A percentile compares a stretch with the other conserved stretches of the same genome.
Evolutionary conservation across 2,329 filamentous ascomycete genomes (phyloP).

Genomic region (Colletotrichum caudatum): DNA sequence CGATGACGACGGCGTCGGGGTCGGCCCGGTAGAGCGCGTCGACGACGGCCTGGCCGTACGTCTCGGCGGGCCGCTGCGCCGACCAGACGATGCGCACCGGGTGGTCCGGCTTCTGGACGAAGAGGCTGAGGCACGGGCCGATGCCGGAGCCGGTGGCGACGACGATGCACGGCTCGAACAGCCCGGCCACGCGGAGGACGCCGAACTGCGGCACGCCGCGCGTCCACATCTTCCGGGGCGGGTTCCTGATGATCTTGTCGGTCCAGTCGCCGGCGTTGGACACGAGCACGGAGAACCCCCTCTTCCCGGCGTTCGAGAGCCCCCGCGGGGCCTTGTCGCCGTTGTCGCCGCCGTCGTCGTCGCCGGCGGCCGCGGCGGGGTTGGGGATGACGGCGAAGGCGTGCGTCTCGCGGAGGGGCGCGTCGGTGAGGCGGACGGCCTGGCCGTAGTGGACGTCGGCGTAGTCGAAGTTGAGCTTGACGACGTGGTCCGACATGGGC

Average conservation of each 20-base stretch:
- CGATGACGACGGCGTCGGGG: slow-evolving; percentile 73
- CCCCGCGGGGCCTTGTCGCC: slow-evolving; percentile 30
- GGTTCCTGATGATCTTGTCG: slow-evolving; percentile 68
- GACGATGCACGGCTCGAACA: slow-evolving; percentile 75
- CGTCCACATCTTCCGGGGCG: slow-evolving; percentile 74
- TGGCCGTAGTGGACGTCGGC: slow-evolving; percentile 68
- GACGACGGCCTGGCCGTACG: slow-evolving; percentile 71
- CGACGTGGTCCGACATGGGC: slow-evolving; percentile 77
- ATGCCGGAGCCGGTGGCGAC: slow-evolving; percentile 81
- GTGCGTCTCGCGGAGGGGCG: slow-evolving; percentile 78
- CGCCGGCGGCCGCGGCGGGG: slow-evolving; percentile 46
- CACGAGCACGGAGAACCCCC: slow-evolving; percentile 75
- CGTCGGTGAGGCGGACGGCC: slow-evolving; percentile 70
- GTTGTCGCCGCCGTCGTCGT: slow-evolving; percentile 30
- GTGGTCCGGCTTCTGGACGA: slow-evolving; percentile 56
- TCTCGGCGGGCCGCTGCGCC: slow-evolving; percentile 69
- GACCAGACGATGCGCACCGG: slow-evolving; percentile 76
- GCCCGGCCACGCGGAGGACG: slow-evolving; percentile 73
- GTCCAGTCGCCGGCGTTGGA: slow-evolving; percentile 85
- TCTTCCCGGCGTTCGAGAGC: slow-evolving; percentile 51
- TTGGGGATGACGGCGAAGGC: slow-evolving; percentile 80
- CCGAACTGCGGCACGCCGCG: slow-evolving; percentile 75
- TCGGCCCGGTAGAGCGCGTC: slow-evolving; percentile 68
- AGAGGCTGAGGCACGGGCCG: slow-evolving; percentile 72
- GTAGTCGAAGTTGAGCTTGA: slow-evolving; percentile 77